These are phyloP conservation scores for Floccularia luteovirens DNA, from an alignment of 768 basidiomycete species.

Conservation along the genomic window DNA sequence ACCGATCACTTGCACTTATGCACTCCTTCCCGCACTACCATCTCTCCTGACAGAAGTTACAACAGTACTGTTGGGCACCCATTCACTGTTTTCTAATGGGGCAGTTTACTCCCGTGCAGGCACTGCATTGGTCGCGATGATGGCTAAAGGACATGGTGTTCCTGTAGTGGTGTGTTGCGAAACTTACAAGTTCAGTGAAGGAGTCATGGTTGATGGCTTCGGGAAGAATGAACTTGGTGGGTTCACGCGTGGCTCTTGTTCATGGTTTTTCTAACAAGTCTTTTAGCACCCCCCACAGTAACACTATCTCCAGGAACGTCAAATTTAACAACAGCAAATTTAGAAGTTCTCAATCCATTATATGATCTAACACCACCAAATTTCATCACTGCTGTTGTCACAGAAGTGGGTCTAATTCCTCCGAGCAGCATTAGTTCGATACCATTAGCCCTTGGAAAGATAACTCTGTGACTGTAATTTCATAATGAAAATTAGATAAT, in stretches of 20 bases:
- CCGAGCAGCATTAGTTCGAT: slow-evolving; percentile 86
- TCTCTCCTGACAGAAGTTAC: slow-evolving; percentile 76
- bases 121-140: slow-evolving; percentile 94
- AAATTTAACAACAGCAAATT: slow-evolving; percentile 32
- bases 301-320: slow-evolving; percentile 11
- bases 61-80: slow-evolving; percentile 85
- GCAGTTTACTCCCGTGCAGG: slow-evolving; percentile 91
- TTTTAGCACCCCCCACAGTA: slow-evolving; percentile 19
- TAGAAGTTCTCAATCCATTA: slow-evolving; percentile 79
- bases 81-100: slow-evolving; percentile 92
- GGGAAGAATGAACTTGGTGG: slow-evolving; percentile 93
- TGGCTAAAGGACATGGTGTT: slow-evolving; percentile 81
- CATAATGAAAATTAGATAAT: slow-evolving; percentile 4
- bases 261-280: slow-evolving; percentile 22
- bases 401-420: slow-evolving; percentile 93
- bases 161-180: slow-evolving; percentile 97
- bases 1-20: slow-evolving; percentile 82
- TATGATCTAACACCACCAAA: slow-evolving; percentile 93
- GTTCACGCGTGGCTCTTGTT: slow-evolving; percentile 10
- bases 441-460: slow-evolving; percentile 59
- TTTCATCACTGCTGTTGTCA: slow-evolving; percentile 92
- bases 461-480: slow-evolving; percentile 23
- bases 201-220: slow-evolving; percentile 88
- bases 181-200: slow-evolving; percentile 97
- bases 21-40: slow-evolving; percentile 80